Evolutionary conservation across 148 eudicot species (phyloP).

Genomic region (Camellia lanceoleosa): DNA sequence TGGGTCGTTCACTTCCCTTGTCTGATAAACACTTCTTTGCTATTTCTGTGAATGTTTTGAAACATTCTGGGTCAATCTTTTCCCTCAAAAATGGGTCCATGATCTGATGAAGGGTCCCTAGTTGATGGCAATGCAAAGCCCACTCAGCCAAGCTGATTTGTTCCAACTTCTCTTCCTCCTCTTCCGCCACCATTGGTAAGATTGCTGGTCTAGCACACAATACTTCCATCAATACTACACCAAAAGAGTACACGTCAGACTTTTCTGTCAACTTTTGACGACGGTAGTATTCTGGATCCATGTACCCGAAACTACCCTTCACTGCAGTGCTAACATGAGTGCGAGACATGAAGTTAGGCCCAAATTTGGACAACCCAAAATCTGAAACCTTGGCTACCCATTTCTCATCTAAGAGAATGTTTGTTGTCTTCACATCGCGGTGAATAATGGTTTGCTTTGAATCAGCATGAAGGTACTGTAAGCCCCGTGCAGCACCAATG

Average conservation of each 20-base stretch:
- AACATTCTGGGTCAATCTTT: slow-evolving; percentile 2
- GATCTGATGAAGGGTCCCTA: not conserved
- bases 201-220: not conserved
- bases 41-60: not conserved
- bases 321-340: not conserved
- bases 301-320: too few relatives aligned
- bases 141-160: not conserved
- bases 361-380: not conserved
- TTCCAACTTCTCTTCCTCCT: not conserved
- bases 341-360: not conserved
- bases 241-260: not conserved
- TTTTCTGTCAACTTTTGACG: too few relatives aligned
- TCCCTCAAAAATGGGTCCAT: not conserved
- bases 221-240: not conserved
- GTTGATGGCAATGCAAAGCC: not conserved
- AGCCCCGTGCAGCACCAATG: not conserved
- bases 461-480: not conserved
- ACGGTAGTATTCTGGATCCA: too few relatives aligned
- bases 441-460: not conserved
- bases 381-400: not conserved
- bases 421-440: not conserved
- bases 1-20: not conserved
- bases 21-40: not conserved
- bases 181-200: not conserved
- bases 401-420: not conserved